These are phyloP conservation scores for Byssothecium circinans DNA, from an alignment of 2,329 filamentous ascomycete genomes.

Conservation along the genomic window DNA sequence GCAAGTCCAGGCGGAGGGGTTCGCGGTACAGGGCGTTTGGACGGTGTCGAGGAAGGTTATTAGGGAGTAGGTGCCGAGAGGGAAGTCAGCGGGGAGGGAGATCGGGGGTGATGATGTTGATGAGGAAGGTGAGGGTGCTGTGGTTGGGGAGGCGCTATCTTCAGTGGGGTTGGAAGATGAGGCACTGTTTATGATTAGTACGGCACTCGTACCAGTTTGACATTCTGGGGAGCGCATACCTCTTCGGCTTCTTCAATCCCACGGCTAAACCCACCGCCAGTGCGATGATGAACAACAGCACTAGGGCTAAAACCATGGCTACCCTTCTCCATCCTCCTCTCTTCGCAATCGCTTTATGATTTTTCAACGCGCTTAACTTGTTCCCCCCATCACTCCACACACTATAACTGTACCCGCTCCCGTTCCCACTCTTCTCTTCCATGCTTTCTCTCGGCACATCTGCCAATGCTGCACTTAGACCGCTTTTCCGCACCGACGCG, in stretches of 20 bases:
- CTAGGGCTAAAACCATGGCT: conserved; percentile 35
- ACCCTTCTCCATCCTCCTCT: conserved; percentile 46
- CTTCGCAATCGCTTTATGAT: conserved; percentile 28
- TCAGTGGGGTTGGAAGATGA: conserved; percentile 2
- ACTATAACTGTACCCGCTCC: conserved; percentile 37
- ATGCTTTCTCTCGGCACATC: conserved; percentile 35
- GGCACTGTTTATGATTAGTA: conserved; percentile 2
- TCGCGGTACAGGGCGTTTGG: conserved; percentile 60
- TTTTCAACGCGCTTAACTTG: conserved; percentile 32
- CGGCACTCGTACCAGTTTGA: not conserved
- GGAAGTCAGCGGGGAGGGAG: conserved; percentile 51
- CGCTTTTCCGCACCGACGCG: conserved; percentile 23
- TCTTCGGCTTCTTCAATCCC: conserved; percentile 41
- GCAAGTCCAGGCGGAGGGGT: conserved; percentile 63
- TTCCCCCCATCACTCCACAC: conserved; percentile 42
- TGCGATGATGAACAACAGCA: conserved; percentile 42
- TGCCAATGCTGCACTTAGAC: conserved; percentile 26
- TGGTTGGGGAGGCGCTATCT: conserved; percentile 9
- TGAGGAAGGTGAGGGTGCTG: conserved; percentile 18
- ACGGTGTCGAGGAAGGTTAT: conserved; percentile 59
- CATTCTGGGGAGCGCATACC: conserved; percentile 15
- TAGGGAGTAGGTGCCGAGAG: conserved; percentile 64
- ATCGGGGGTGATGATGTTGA: conserved; percentile 20
- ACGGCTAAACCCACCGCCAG: conserved; percentile 47
- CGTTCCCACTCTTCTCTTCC: conserved; percentile 27